Conservation (phyloP, 805 yeast genomes). For the Kuraishia molischiana region DNA sequence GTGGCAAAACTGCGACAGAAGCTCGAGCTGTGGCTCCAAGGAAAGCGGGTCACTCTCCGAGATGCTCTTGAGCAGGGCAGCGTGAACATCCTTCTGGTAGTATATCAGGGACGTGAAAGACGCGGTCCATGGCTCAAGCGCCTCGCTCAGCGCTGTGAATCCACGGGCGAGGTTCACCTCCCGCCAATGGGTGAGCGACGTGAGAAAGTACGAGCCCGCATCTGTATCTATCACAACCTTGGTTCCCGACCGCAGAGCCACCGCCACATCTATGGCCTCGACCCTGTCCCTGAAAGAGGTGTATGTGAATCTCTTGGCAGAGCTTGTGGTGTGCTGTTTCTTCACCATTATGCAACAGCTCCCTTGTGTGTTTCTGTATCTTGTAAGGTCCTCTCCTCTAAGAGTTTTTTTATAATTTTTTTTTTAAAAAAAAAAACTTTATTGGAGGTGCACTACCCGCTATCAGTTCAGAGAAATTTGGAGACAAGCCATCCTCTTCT, state of each 20-base stretch:
- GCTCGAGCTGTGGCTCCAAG: conserved; percentile 72
- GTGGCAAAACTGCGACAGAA: conserved; percentile 77
- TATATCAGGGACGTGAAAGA: conserved; percentile 75
- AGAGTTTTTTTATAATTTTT: too few species aligned
- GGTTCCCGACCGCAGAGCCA: conserved; percentile 32
- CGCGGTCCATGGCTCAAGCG: conserved; percentile 44
- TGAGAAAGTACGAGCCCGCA: conserved; percentile 68
- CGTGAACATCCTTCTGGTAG: conserved; percentile 55
- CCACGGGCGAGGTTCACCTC: conserved; percentile 73
- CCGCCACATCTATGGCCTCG: conserved; percentile 72
- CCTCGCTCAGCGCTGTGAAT: conserved; percentile 54
- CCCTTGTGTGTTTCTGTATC: too few species aligned
- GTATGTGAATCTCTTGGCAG: conserved; percentile 50
- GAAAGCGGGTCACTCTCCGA: conserved; percentile 55
- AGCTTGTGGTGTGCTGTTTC: conserved; percentile 37
- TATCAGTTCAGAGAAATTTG: too few species aligned
- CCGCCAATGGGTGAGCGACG: conserved; percentile 78
- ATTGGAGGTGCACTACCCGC: too few species aligned
- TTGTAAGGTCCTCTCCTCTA: too few species aligned
- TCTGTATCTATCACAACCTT: conserved; percentile 51
- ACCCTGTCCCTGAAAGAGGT: conserved; percentile 77
- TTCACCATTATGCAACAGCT: conserved; percentile 15
- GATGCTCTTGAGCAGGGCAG: conserved; percentile 28
- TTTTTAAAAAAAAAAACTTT: too few species aligned
- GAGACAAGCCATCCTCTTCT: too few species aligned